These are phyloP conservation scores for Grifola frondosa DNA, from an alignment of 1,284 basidiomycete genomes.

Conservation along the genomic window DNA sequence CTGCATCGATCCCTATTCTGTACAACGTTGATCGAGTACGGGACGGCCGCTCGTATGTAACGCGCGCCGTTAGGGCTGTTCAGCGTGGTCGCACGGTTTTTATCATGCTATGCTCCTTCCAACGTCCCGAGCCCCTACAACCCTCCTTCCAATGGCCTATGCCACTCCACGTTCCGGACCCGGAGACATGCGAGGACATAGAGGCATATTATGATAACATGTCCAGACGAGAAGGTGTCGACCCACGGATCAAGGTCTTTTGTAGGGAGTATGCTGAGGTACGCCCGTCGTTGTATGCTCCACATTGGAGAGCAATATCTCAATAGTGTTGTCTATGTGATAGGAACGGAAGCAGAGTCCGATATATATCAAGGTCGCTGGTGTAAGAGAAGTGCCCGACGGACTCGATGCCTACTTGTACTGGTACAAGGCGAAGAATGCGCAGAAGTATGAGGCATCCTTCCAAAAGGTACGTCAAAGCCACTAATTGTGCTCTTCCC, in stretches of 20 bases:
- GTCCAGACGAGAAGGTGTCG: constrained; percentile 13
- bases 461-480: constrained; percentile 70
- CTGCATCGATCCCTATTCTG: constrained; percentile 75
- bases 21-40: constrained; percentile 88
- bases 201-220: constrained; percentile 38
- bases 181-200: constrained; percentile 64
- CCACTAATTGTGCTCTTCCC: background rate
- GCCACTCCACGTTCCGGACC: constrained; percentile 54
- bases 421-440: constrained; percentile 80
- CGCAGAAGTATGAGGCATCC: constrained; percentile 58
- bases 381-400: constrained; percentile 37
- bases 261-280: constrained; percentile 19
- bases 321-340: background rate
- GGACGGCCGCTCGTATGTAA: constrained; percentile 72
- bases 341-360: constrained; percentile 74
- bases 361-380: constrained; percentile 60
- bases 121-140: constrained; percentile 76
- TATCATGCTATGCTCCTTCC: constrained; percentile 84
- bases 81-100: constrained; percentile 82
- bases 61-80: constrained; percentile 71
- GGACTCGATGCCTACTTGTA: constrained; percentile 59
- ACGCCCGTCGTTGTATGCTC: constrained; percentile 1
- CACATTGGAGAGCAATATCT: constrained; percentile 6
- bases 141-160: constrained; percentile 64
- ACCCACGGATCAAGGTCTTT: constrained; percentile 20